phyloP scores from a whole-genome alignment of 2,329 filamentous ascomycete genomes.

The Chalaropsis ovoidea region DNA sequence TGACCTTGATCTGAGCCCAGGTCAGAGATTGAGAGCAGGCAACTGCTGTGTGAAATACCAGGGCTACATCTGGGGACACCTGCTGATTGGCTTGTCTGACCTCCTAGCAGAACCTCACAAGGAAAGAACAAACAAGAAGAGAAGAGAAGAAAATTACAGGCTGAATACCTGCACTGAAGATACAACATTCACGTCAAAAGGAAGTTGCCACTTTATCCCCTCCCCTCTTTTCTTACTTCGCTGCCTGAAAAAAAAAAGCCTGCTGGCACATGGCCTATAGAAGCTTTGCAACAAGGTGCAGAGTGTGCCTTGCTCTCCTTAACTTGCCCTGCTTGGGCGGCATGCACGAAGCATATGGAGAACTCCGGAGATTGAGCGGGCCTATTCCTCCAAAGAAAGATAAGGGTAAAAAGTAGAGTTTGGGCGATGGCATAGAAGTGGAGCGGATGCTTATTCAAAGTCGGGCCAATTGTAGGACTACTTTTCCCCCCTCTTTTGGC shows the following conservation, averaged over 20 bases:
- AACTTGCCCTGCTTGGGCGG: neutral
- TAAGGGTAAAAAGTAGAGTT: neutral
- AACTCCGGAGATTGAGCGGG: slow-evolving; percentile 10
- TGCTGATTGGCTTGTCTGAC: neutral
- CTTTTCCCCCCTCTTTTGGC: neutral
- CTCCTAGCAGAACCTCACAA: neutral
- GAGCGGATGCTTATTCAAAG: neutral
- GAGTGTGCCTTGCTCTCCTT: neutral
- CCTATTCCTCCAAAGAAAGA: neutral
- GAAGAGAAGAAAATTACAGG: too few species aligned
- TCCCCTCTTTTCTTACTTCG: too few species aligned
- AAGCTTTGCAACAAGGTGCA: neutral
- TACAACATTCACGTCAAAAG: too few species aligned
- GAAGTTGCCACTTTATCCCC: too few species aligned
- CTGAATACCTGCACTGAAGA: too few species aligned
- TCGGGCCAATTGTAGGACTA: neutral
- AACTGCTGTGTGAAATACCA: neutral
- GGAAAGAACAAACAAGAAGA: too few species aligned
- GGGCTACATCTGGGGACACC: neutral
- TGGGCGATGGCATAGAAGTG: neutral
- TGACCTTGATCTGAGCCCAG: neutral
- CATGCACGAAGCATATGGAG: slow-evolving; percentile 3
- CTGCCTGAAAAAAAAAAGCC: too few species aligned
- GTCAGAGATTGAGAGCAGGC: neutral
- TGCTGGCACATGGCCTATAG: too few species aligned